Conservation (phyloP, 2,329 filamentous ascomycete genomes). For the Graphiopsis chlorocephala region DNA sequence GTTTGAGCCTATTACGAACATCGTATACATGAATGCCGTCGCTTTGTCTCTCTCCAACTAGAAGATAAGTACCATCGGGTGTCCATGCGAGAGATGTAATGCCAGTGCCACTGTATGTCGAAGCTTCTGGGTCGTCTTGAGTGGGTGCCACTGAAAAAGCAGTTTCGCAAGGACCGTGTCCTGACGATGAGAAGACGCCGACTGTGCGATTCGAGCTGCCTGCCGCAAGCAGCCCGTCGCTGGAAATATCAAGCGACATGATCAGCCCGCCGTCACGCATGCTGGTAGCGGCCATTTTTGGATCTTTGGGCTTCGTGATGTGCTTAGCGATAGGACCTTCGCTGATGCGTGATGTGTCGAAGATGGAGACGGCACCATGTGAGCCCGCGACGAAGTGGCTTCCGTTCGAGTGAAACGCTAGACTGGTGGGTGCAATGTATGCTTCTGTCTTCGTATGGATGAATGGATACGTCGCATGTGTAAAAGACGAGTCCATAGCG, state of each 20-base stretch:
- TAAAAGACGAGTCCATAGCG: conserved; percentile 45
- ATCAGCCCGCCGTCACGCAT: conserved; percentile 51
- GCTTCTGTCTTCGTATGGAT: conserved; percentile 56
- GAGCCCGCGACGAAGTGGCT: conserved; percentile 57
- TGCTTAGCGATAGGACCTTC: conserved; percentile 46
- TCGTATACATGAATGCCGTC: conserved; percentile 59
- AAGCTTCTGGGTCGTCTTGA: conserved; percentile 10
- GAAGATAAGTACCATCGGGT: conserved; percentile 56
- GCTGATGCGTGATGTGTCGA: conserved; percentile 50
- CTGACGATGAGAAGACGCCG: conserved; percentile 53
- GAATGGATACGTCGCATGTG: conserved; percentile 54
- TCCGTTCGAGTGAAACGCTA: conserved; percentile 52
- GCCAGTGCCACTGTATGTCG: conserved; percentile 47
- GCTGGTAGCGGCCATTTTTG: conserved; percentile 36
- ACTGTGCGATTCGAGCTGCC: conserved; percentile 57
- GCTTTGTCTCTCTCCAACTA: conserved; percentile 56
- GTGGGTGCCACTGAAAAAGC: conserved; percentile 44
- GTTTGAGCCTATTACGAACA: conserved; percentile 52
- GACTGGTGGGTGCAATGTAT: conserved; percentile 53
- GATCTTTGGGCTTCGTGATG: conserved; percentile 38
- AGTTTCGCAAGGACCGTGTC: conserved; percentile 41
- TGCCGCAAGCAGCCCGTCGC: conserved; percentile 53
- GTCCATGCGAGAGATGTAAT: conserved; percentile 58
- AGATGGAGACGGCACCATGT: conserved; percentile 52
- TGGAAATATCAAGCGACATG: conserved; percentile 49